Evolutionary conservation across 108 stramenopile species (phyloP).

Genomic region (Skeletonema tropicum): DNA sequence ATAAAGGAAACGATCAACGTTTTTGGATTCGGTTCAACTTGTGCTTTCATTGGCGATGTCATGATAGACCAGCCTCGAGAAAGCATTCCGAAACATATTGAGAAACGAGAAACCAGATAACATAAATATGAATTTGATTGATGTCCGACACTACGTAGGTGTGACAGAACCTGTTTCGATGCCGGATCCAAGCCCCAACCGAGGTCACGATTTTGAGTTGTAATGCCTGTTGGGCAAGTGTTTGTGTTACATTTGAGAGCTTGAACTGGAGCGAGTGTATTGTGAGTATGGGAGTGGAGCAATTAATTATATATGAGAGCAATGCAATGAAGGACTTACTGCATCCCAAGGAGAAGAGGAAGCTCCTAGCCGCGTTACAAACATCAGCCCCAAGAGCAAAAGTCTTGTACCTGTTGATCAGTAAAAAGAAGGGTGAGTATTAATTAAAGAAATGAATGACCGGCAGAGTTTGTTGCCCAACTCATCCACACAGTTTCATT

Average conservation of each 20-base stretch:
- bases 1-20: too few species aligned
- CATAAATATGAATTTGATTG: too few species aligned
- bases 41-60: too few species aligned
- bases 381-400: slow-evolving; percentile 86
- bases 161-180: slow-evolving; percentile 57
- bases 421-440: not conserved
- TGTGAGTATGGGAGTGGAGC: too few species aligned
- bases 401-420: slow-evolving; percentile 35
- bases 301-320: too few species aligned
- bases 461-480: not conserved
- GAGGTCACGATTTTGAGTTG: slow-evolving; percentile 74
- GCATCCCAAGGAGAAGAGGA: slow-evolving; percentile 85
- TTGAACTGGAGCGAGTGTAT: slow-evolving; percentile 46
- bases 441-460: not conserved
- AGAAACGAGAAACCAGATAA: too few species aligned
- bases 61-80: too few species aligned
- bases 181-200: slow-evolving; percentile 62
- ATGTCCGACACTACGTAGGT: too few species aligned
- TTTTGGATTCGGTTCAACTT: too few species aligned
- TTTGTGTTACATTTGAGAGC: slow-evolving; percentile 92
- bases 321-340: slow-evolving; percentile 13
- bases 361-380: slow-evolving; percentile 79
- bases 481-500: not conserved
- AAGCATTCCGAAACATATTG: too few species aligned
- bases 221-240: slow-evolving; percentile 89